These are phyloP conservation scores for Volutella citrinella DNA, from an alignment of 2,329 filamentous ascomycete genomes.

Conservation along the genomic window DNA sequence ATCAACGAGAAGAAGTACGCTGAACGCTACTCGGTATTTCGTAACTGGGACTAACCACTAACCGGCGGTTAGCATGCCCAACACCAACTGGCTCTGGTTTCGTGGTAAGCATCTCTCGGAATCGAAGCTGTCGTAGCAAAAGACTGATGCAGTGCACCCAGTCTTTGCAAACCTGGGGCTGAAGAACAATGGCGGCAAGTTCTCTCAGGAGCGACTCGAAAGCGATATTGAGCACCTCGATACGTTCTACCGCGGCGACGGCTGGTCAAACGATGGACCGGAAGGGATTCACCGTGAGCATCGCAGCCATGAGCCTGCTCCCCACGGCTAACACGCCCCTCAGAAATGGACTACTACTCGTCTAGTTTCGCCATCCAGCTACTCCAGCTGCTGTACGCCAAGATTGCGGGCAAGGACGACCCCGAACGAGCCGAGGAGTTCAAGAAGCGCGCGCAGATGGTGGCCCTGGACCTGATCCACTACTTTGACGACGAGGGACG, in stretches of 20 bases:
- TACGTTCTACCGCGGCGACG: conserved; percentile 77
- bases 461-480: conserved; percentile 68
- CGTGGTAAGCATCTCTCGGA: too few relatives aligned
- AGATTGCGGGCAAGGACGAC: conserved; percentile 66
- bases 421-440: conserved; percentile 66
- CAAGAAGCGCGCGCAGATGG: conserved; percentile 62
- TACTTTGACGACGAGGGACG: conserved; percentile 73
- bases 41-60: conserved; percentile 9
- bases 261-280: conserved; percentile 81
- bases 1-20: conserved; percentile 72
- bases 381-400: conserved; percentile 73
- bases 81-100: conserved; percentile 75
- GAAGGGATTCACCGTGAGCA: conserved; percentile 65
- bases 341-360: conserved; percentile 81
- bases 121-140: too few relatives aligned
- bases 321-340: too few relatives aligned
- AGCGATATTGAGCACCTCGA: conserved; percentile 75
- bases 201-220: conserved; percentile 66
- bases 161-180: conserved; percentile 79
- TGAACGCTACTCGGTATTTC: too few relatives aligned
- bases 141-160: too few relatives aligned
- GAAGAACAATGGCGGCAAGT: conserved; percentile 70
- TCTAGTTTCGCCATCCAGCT: conserved; percentile 81
- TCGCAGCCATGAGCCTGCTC: too few relatives aligned
- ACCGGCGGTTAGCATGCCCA: conserved; percentile 57